Evolutionary conservation across 2,329 filamentous ascomycete genomes (phyloP), one percentile per base, ranked within the genome.

Genomic region (Neonectria neomacrospora): DNA sequence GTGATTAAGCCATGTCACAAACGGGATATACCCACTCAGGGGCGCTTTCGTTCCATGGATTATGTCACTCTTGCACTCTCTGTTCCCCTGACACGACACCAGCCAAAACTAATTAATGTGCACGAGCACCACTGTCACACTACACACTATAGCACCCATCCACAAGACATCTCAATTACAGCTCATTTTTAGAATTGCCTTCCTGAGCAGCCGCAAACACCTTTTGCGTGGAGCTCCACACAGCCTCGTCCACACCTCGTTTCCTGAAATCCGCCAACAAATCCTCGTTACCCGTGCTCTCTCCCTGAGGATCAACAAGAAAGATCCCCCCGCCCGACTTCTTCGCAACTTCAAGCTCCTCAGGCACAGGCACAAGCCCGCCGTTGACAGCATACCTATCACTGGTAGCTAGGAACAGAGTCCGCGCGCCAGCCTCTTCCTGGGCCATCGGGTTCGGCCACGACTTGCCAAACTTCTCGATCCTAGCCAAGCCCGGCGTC

Each of bases 281-380:
- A 3, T 9, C 22, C 30, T 67, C 54, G 14, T 62, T 61, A 41
- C 64, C 51, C 6, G 54, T 53, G 8, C 18, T 51, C 2, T 65
- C 65, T 3, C 58, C 42, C 37, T 48, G 5, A 0, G 42, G 28
- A 39, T 54, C 12, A 20, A 67, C 7, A 9, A 67, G 34, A 20
- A 67, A 57, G 3, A 54, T 34, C 0, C 54, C 54, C 1, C 61
- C 57, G 4, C 30, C 57, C 2, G 61, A 48, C 28, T 45, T 55
- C 18, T 41, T 23, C 0, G 16, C 10, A 1, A 9, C 18, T n/a
- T 37, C 22, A 2, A 54, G 34, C 2, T 34, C 41, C n/a, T 61
- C 45, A 0, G 18, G 20, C 8, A 3, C 30, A n/a, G 51, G 30
- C 0, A 37, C 5, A 8, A 52, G 37, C 8, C 34, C 41, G 11